Percentiles rank a stretch among this genome's conserved stretches.
Conservation (phyloP, 2,329 filamentous ascomycete genomes). For the Thielaviopsis populi region DNA sequence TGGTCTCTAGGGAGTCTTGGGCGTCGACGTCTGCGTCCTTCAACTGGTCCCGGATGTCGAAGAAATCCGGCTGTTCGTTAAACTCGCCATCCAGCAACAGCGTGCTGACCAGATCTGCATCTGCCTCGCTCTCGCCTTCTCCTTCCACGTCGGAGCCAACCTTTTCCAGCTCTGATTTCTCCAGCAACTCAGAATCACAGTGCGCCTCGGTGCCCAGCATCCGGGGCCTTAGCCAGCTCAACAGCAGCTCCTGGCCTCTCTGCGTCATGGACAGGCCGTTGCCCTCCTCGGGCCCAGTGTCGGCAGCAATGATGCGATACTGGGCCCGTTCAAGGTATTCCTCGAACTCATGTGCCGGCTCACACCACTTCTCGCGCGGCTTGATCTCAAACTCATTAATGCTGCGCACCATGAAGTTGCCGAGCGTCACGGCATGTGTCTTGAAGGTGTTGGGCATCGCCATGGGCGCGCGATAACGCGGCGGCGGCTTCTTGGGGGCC, state of each 20-base stretch:
- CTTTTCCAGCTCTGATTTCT: background rate
- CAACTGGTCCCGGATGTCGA: background rate
- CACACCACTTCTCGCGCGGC: conserved; percentile 21
- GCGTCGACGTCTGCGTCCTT: background rate
- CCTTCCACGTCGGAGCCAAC: background rate
- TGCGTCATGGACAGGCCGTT: background rate
- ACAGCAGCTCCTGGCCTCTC: background rate
- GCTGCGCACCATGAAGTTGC: conserved; percentile 21
- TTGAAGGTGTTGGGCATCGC: conserved; percentile 11
- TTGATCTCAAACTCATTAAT: conserved; percentile 23
- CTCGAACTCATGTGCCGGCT: conserved; percentile 4
- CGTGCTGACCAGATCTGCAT: background rate
- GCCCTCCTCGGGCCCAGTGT: background rate
- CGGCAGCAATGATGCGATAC: background rate
- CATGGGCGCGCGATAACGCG: background rate
- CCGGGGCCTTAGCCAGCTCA: conserved; percentile 2
- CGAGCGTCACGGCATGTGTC: conserved; percentile 7
- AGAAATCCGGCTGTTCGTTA: background rate
- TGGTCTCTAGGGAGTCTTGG: background rate
- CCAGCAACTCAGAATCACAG: conserved; percentile 18
- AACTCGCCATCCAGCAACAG: background rate
- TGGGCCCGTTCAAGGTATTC: background rate
- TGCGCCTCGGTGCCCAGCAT: background rate
- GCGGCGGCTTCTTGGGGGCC: background rate
- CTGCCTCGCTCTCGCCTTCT: background rate